Evolutionary conservation across 225 moss, liverwort and hornwort genomes (phyloP).

Genomic region (Lunularia cruciata): DNA sequence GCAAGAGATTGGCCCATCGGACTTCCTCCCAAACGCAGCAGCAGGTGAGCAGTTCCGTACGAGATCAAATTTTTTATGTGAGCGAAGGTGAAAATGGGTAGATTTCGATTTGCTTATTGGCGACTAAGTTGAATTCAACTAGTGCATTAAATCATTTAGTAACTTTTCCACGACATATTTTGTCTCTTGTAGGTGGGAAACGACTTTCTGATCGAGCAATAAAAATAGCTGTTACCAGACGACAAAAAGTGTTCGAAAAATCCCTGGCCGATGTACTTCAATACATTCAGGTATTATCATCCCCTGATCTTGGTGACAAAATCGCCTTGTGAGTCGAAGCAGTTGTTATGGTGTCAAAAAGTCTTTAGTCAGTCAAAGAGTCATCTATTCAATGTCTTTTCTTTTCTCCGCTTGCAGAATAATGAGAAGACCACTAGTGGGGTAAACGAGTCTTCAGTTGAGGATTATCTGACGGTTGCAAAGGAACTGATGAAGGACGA

Average conservation of each 20-base stretch:
- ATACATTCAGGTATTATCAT: constrained; percentile 58
- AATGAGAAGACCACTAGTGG: constrained; percentile 14
- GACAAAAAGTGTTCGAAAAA: constrained; percentile 66
- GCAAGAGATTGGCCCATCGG: constrained; percentile 77
- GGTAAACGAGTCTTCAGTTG: constrained; percentile 11
- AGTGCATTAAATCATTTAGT: no score
- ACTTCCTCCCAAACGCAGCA: constrained; percentile 67
- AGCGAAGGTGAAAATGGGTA: no score
- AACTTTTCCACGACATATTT: no score
- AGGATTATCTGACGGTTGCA: constrained; percentile 51
- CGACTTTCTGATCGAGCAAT: constrained; percentile 64
- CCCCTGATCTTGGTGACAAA: no score
- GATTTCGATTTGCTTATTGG: no score
- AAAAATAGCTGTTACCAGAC: constrained; percentile 56
- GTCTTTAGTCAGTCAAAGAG: no score
- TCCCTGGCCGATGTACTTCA: constrained; percentile 40
- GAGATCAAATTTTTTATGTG: no score
- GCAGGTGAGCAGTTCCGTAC: constrained; percentile 38
- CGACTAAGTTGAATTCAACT: no score
- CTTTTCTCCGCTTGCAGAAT: constrained; percentile 13
- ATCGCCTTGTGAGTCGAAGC: no score
- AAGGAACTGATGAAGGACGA: constrained; percentile 49
- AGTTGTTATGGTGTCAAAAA: no score
- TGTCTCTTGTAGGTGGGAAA: constrained; percentile 56
- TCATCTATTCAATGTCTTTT: no score